Evolutionary conservation across 257 asterid genomes (phyloP).

Genomic region (Capsicum pubescens): DNA sequence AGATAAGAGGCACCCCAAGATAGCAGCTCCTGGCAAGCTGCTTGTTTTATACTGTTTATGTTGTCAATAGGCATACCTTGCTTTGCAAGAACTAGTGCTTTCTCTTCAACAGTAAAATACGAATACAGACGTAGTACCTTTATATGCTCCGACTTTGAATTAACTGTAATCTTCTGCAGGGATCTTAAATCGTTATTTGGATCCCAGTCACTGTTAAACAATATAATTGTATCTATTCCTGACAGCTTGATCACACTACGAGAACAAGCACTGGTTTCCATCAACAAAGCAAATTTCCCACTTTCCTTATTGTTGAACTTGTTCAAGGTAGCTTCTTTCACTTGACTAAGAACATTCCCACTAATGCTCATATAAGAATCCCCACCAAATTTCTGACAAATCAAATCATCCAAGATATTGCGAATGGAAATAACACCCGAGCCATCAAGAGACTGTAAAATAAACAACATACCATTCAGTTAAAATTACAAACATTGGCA

Average conservation of each 20-base stretch:
- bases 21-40: constrained; percentile 51
- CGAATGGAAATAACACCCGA: constrained; percentile 49
- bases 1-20: constrained; percentile 61
- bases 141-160: constrained; percentile 52
- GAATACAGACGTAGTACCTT: constrained; percentile 68
- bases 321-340: constrained; percentile 38
- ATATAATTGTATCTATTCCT: constrained; percentile 50
- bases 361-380: constrained; percentile 53
- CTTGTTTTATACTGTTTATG: constrained; percentile 34
- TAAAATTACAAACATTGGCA: neutral
- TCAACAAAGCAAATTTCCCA: constrained; percentile 52
- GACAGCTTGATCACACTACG: constrained; percentile 46
- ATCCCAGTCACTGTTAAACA: constrained; percentile 72
- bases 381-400: constrained; percentile 51
- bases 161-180: constrained; percentile 51
- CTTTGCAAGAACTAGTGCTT: constrained; percentile 56
- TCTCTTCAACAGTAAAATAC: constrained; percentile 60
- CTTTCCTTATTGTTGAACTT: constrained; percentile 44
- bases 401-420: constrained; percentile 62
- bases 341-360: constrained; percentile 34
- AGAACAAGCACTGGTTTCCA: constrained; percentile 60
- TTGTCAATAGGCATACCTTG: constrained; percentile 47
- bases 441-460: constrained; percentile 45
- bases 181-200: constrained; percentile 62
- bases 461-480: constrained; percentile 16